These are phyloP conservation scores for Oryza coarctata DNA, from an alignment of 176 grass and related monocot genomes.

Conservation along the genomic window DNA sequence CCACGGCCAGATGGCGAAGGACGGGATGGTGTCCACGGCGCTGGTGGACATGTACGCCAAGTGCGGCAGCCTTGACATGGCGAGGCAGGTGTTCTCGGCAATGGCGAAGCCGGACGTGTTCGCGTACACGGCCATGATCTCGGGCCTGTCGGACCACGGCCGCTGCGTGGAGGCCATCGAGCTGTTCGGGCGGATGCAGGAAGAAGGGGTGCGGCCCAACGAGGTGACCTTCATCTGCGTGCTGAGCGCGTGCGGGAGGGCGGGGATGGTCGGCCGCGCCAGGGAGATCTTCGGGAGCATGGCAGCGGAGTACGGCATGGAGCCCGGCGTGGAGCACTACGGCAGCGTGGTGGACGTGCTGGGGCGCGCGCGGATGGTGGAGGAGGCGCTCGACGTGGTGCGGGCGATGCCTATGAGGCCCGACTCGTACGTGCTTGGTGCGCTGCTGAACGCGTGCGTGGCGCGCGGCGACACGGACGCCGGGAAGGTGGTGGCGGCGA, in stretches of 20 bases:
- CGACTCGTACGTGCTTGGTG: slow-evolving; percentile 62
- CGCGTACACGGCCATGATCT: slow-evolving; percentile 65
- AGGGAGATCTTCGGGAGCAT: slow-evolving; percentile 46
- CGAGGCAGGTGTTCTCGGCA: slow-evolving; percentile 40
- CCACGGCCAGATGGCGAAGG: background rate
- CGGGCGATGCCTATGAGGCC: slow-evolving; percentile 51
- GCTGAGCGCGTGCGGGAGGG: slow-evolving; percentile 48
- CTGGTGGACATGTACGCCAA: slow-evolving; percentile 81
- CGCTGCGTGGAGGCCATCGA: slow-evolving; percentile 36
- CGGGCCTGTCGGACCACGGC: slow-evolving; percentile 53
- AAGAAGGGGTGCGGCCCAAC: slow-evolving; percentile 53
- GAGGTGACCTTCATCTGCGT: slow-evolving; percentile 66
- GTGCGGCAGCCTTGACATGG: slow-evolving; percentile 53
- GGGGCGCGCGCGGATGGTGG: slow-evolving; percentile 43
- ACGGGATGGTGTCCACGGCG: slow-evolving; percentile 42
- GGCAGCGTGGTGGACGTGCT: slow-evolving; percentile 60
- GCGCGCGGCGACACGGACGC: background rate
- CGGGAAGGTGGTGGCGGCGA: background rate
- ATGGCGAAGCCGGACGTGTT: slow-evolving; percentile 47
- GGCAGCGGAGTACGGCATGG: slow-evolving; percentile 5
- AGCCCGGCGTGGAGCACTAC: slow-evolving; percentile 60
- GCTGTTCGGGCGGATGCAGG: slow-evolving; percentile 41
- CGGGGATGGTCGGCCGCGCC: slow-evolving; percentile 28
- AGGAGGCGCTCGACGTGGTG: slow-evolving; percentile 38
- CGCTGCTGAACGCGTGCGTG: slow-evolving; percentile 57